Evolutionary conservation across 2,329 filamentous ascomycete species (phyloP), one percentile per base, ranked within the genome.

Genomic region (Tolypocladium inflatum): DNA sequence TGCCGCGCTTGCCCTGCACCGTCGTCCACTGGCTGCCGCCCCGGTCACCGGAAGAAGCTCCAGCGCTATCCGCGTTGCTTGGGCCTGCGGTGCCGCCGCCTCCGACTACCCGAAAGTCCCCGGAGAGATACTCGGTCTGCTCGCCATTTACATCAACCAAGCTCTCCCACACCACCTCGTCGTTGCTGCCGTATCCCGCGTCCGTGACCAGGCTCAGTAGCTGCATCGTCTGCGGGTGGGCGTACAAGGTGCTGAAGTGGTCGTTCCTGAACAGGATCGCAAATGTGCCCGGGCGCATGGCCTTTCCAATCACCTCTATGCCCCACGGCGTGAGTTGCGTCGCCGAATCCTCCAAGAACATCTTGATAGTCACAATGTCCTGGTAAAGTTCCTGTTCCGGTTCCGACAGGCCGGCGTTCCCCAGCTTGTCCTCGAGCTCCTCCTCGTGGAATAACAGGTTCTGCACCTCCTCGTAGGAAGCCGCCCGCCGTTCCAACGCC

Each of bases 241-340:
- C 90, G 73, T 96, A 96, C 0, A 99, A 73, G 0, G 93, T 97
- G 48, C 91, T 91, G 68, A 99, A 99, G 70, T 99, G 94, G 68
- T 99, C 93, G 66, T 99, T 99, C 33, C 94, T 85, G 76, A 99
- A 99, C 1, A 99, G 74, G 55, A 99, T 97, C 0, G 90, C 90
- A 61, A 97, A 84, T 1, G 88, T 85, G 2, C 91, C 93, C 1
- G 91, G 87, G 15, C 81, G 76, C 58, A 97, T 80, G 7, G 82
- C 85, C 55, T 84, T 82, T 0, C 80, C 81, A 43, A 97, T 86
- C 1, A 89, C 83, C 43, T 89, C 82, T 2, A 99, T 79, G 0
- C 94, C 94, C 71, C 87, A 88, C 0, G 83, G 78, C 0, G 94
- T 97, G 26, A 99, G 77, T 66, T 99, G 94, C 0, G 94, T 97